Evolutionary conservation across 1,284 basidiomycete species (phyloP).

Genomic region (Ceratobasidium sp.): DNA sequence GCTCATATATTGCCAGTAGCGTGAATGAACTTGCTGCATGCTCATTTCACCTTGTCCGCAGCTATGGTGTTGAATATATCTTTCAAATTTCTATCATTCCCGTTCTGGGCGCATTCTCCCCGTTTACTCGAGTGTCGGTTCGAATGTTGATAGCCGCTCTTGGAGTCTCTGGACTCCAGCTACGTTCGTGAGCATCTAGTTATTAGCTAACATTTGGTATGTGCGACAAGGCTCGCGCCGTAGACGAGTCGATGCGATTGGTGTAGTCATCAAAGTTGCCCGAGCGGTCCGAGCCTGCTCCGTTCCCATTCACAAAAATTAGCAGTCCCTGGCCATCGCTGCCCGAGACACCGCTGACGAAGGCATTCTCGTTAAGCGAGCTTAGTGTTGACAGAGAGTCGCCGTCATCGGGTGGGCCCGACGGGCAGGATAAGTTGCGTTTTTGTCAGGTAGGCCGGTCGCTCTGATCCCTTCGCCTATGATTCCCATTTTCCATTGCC

Average conservation of each 20-base stretch:
- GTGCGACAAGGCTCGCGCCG: no score
- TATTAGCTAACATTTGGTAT: no score
- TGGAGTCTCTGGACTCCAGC: conserved; percentile 61
- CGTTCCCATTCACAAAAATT: conserved; percentile 98
- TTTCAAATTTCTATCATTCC: conserved; percentile 80
- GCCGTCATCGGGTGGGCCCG: conserved; percentile 98
- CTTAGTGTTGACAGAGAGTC: conserved; percentile 94
- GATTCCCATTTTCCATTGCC: no score
- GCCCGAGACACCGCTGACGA: conserved; percentile 94
- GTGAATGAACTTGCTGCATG: background rate
- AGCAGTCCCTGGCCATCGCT: conserved; percentile 93
- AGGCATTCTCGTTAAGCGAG: conserved; percentile 91
- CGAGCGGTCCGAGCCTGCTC: conserved; percentile 89
- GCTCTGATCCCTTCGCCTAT: no score
- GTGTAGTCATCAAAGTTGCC: conserved; percentile 99
- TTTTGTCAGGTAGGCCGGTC: conserved; percentile 93
- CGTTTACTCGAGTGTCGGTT: conserved; percentile 86
- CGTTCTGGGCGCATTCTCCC: conserved; percentile 64
- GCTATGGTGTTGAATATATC: conserved; percentile 75
- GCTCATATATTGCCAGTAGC: background rate
- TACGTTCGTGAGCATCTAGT: no score
- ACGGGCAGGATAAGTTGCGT: conserved; percentile 94
- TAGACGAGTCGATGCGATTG: conserved; percentile 96
- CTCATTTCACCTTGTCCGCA: conserved; percentile 26
- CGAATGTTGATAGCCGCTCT: conserved; percentile 88